Evolutionary conservation across 2,329 filamentous ascomycete species (phyloP).

Genomic region (Cercospora brassicicola): DNA sequence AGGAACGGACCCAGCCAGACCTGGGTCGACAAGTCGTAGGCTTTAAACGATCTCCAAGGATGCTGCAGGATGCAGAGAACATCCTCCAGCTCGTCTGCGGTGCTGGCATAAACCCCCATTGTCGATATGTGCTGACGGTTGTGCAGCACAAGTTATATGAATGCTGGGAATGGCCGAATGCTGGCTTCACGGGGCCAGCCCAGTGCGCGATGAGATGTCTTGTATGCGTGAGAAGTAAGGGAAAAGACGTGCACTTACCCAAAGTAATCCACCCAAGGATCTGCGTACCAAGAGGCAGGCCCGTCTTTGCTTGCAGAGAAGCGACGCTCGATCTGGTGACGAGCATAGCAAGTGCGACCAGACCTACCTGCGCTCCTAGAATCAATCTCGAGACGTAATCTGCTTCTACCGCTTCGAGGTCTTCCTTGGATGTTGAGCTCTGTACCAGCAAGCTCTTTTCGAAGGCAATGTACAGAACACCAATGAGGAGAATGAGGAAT

Average conservation of each 20-base stretch:
- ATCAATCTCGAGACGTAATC: conserved; percentile 59
- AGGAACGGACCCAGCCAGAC: conserved; percentile 20
- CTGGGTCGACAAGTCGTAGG: conserved; percentile 6
- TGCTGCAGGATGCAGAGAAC: conserved; percentile 23
- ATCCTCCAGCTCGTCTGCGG: conserved; percentile 15
- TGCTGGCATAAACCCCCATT: conserved; percentile 22
- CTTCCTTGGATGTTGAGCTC: conserved; percentile 39
- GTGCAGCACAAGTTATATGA: neutral
- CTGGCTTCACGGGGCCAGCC: neutral
- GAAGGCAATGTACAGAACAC: conserved; percentile 74
- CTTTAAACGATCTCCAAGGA: conserved; percentile 17
- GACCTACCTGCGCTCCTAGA: conserved; percentile 71
- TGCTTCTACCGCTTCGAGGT: conserved; percentile 34
- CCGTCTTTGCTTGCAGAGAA: conserved; percentile 80
- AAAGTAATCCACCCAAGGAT: conserved; percentile 80
- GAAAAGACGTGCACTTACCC: conserved; percentile 47
- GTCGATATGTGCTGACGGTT: neutral
- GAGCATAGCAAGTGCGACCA: conserved; percentile 76
- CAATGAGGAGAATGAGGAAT: conserved; percentile 71
- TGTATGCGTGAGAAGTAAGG: neutral
- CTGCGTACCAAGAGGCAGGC: conserved; percentile 84
- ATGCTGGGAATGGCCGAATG: neutral
- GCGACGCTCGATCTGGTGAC: conserved; percentile 84
- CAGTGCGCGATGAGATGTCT: neutral
- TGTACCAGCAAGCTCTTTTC: conserved; percentile 63